Base-by-base conservation (phyloP, 2,329 filamentous ascomycete species). In the Amauroascus niger region DNA sequence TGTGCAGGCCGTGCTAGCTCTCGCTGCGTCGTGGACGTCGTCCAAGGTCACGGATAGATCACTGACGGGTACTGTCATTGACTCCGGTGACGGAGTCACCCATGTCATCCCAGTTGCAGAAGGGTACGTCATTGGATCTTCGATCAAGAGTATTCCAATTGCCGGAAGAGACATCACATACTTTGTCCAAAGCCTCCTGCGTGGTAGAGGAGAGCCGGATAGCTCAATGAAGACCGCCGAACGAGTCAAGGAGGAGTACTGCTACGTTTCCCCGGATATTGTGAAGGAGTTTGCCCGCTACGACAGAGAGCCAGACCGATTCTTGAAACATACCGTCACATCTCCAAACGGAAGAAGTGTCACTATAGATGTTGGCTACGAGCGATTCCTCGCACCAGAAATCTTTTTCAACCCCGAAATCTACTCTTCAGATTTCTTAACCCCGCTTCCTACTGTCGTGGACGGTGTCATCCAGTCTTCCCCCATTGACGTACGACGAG, bases 331-430 rank as follows among this genome's bases (percentile, higher is more conserved):
- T 72, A 83, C 85, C 18, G 89, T 96, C 55, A 83, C 82, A 54
- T 84, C 93, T 56, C 85, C 89, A 24, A 91, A 90, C 62, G 93
- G 93, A 58, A 85, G 87, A 62, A 83, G 87, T 62, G 84, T 91
- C 20, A 80, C 77, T 1, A 88, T 98, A 45, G 94, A 98, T 64
- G 87, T 98, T 51, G 93, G 93, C 51, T 98, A 97, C 74, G 93
- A 98, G 72, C 87, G 93, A 32, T 98, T 98, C 79, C 79, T 98
- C 56, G 93, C 93, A 1, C 94, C 94, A 22, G 93, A 98, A 71
- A 98, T 98, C 67, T 98, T 98, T 75, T 98, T 98, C 82, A 98
- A 98, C 74, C 93, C 93, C 28, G 93, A 98, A 75, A 98, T 98
- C 65, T 97, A 97, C 79, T 95, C 88, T 58, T 97, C 91, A 61